Conservation (phyloP, 164 flowering plant species). For the Umbilicus rupestris region DNA sequence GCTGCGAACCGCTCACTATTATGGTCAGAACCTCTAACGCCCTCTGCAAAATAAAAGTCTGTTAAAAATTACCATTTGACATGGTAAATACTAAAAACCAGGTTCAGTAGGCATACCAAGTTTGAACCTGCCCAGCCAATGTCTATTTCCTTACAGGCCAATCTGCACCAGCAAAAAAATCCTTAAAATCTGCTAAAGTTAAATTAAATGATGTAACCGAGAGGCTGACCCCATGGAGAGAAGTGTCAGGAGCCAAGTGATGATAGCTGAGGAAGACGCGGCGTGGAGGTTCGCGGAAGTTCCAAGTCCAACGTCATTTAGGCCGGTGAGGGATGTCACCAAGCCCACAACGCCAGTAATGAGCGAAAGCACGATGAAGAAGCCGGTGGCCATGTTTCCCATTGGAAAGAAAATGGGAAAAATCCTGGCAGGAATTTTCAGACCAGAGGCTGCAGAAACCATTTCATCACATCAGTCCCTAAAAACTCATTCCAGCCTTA, state of each 20-base stretch:
- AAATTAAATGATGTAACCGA: not conserved
- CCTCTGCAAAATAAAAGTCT: conserved; percentile 30
- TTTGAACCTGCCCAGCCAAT: conserved; percentile 44
- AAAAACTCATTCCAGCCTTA: no score
- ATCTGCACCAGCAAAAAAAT: conserved; percentile 29
- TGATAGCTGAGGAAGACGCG: conserved; percentile 51
- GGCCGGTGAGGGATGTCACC: conserved; percentile 48
- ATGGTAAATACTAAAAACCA: not conserved
- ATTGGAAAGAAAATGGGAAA: conserved; percentile 75
- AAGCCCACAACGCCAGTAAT: conserved; percentile 78
- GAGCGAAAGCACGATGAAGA: conserved; percentile 55
- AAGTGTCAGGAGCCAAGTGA: conserved; percentile 55
- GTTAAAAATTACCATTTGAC: not conserved
- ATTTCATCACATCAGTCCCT: not conserved
- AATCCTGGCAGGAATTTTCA: conserved; percentile 39
- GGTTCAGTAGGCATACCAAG: conserved; percentile 34
- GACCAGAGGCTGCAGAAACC: conserved; percentile 35
- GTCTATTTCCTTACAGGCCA: conserved; percentile 80
- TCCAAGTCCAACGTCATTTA: conserved; percentile 36
- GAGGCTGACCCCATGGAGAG: conserved; percentile 75
- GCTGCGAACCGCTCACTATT: conserved; percentile 56
- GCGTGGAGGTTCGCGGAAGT: conserved; percentile 34
- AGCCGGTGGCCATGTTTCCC: conserved; percentile 84
- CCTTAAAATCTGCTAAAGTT: not conserved
- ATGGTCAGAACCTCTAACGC: conserved; percentile 54